phyloP scores from a whole-genome alignment of 768 basidiomycete species.

The Tulasnella sp. region DNA sequence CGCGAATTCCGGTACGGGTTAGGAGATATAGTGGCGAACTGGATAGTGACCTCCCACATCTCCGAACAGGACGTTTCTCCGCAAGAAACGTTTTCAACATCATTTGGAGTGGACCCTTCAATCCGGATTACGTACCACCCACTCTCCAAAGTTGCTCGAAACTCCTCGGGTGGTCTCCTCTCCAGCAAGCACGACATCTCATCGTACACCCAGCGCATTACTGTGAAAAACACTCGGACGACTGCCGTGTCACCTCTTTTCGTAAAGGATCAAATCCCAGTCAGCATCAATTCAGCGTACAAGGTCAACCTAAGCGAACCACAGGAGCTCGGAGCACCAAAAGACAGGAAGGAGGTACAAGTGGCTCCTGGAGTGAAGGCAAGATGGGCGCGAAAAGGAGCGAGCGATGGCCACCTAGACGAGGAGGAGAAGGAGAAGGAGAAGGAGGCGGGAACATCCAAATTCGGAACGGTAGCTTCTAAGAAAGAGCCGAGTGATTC shows the following conservation, averaged over 20 bases:
- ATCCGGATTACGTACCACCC: conserved; percentile 29
- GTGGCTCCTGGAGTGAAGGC: conserved; percentile 33
- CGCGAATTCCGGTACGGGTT: conserved; percentile 22
- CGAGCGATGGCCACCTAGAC: conserved; percentile 23
- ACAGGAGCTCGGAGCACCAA: conserved; percentile 30
- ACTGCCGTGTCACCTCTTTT: conserved; percentile 14
- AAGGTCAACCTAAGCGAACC: conserved; percentile 35
- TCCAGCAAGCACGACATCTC: conserved; percentile 26
- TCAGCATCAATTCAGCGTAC: conserved; percentile 34
- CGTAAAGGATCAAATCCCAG: conserved; percentile 27
- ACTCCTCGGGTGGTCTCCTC: conserved; percentile 13
- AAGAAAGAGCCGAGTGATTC: background rate
- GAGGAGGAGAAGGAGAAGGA: background rate
- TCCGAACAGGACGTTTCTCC: conserved; percentile 22
- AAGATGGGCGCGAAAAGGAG: conserved; percentile 32
- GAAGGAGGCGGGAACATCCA: background rate
- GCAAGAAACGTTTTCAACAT: conserved; percentile 29
- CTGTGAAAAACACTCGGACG: conserved; percentile 27
- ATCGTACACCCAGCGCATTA: conserved; percentile 26
- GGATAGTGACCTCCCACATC: background rate
- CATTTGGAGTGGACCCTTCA: conserved; percentile 29
- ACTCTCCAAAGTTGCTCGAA: conserved; percentile 12
- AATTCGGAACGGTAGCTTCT: background rate
- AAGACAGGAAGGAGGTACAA: conserved; percentile 44
- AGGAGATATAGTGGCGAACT: background rate